Evolutionary conservation across 306 rosid genomes (phyloP).

Genomic region (Dalbergia cultrata): DNA sequence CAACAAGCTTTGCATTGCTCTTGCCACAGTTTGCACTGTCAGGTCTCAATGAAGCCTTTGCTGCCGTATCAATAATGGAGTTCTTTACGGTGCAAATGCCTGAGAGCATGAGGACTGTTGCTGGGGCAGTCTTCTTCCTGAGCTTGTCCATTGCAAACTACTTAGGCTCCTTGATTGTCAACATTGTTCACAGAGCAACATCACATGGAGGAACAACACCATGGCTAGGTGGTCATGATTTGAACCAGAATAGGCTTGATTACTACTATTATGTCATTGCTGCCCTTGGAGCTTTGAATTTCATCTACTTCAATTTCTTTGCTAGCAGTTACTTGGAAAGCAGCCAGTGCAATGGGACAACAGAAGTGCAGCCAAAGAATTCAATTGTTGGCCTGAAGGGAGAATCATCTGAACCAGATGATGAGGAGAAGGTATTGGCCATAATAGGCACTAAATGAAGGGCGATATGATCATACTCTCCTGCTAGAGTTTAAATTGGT

Average conservation of each 20-base stretch:
- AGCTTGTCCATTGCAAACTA: conserved; percentile 73
- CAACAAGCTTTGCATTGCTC: conserved; percentile 56
- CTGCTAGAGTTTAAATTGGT: neutral
- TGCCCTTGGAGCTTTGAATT: conserved; percentile 57
- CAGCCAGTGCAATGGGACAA: neutral
- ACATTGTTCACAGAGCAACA: conserved; percentile 54
- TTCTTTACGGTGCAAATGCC: conserved; percentile 71
- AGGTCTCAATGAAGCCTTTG: conserved; percentile 78
- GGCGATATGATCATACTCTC: neutral
- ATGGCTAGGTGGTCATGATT: conserved; percentile 79
- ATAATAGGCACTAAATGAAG: neutral
- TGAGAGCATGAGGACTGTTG: conserved; percentile 80
- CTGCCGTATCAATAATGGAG: conserved; percentile 77
- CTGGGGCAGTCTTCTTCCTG: conserved; percentile 81
- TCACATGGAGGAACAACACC: conserved; percentile 45
- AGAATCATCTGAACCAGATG: conserved; percentile 24
- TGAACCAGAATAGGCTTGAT: conserved; percentile 65
- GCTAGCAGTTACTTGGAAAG: conserved; percentile 52
- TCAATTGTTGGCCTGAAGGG: neutral
- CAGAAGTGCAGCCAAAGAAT: conserved; percentile 37
- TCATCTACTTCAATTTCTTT: conserved; percentile 67
- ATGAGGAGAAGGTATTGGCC: conserved; percentile 48
- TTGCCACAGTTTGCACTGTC: conserved; percentile 70
- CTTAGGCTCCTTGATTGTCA: conserved; percentile 63
- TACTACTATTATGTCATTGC: conserved; percentile 70